These are phyloP conservation scores for Silene vulgaris DNA, from an alignment of 179 eudicot genomes.

Conservation along the genomic window DNA sequence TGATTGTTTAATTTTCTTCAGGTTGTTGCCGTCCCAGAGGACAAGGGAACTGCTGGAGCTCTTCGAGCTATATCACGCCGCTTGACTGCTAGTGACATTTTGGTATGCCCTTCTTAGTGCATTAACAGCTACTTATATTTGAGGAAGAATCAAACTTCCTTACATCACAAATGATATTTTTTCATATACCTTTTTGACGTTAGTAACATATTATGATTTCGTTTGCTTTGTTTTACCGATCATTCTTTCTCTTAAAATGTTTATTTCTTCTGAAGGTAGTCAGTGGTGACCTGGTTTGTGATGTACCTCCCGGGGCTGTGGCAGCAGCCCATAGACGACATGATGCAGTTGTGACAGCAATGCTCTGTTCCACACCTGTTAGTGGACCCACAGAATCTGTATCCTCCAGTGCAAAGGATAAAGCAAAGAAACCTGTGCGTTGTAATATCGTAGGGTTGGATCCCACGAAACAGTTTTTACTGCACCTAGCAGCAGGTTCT, in stretches of 20 bases:
- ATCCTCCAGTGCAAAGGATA: slow-evolving; percentile 82
- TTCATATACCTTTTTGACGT: background rate
- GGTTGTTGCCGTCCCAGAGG: slow-evolving; percentile 93
- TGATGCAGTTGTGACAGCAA: slow-evolving; percentile 88
- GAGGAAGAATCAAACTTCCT: background rate
- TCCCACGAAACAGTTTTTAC: slow-evolving; percentile 70
- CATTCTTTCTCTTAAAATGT: slow-evolving; percentile 7
- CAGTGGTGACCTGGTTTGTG: slow-evolving; percentile 95
- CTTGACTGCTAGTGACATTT: slow-evolving; percentile 76
- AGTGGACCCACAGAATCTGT: slow-evolving; percentile 84
- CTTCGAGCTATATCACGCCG: slow-evolving; percentile 76
- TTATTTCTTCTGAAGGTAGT: slow-evolving; percentile 52
- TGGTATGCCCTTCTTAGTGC: slow-evolving; percentile 45
- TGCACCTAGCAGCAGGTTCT: slow-evolving; percentile 83
- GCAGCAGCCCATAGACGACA: slow-evolving; percentile 95
- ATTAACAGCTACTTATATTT: background rate
- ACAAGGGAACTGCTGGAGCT: slow-evolving; percentile 93
- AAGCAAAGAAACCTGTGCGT: slow-evolving; percentile 76
- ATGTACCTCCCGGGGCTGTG: slow-evolving; percentile 93
- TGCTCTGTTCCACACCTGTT: slow-evolving; percentile 81
- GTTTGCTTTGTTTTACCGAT: background rate
- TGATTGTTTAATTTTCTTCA: slow-evolving; percentile 29
- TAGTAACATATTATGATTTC: slow-evolving; percentile 1
- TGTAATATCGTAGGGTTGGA: slow-evolving; percentile 82
- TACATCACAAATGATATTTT: background rate